Base-by-base conservation (phyloP, 2,329 filamentous ascomycete species). In the Harringtonia aguacate region DNA sequence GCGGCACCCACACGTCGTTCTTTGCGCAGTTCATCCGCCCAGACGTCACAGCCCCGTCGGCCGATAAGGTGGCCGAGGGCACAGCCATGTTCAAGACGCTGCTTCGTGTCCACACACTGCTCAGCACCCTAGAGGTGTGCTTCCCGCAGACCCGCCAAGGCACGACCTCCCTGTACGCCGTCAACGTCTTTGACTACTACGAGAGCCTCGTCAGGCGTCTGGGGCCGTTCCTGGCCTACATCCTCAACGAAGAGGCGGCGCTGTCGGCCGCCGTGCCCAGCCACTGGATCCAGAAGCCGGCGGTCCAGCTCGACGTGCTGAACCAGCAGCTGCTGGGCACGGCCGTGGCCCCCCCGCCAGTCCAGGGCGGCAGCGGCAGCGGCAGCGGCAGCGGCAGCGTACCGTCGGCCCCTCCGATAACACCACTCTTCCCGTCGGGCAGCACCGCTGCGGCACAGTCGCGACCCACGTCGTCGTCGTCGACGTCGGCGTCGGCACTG, bases 171-270 rank as follows among this genome's bases (percentile, higher is more conserved):
- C 84, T 95, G 55, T 79, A 77, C 44, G 74, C 79, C 22, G 75
- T 94, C 53, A 94, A 94, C 56, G 73, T 94, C 20, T 86, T 81
- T 28, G 90, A 97, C 59, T 81, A 86, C 58, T 94, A 94, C 58
- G 69, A 78, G 36, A 64, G 70, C n/a, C 66, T 95, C 31, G 73
- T 94, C 21, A 75, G 78, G 49, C 79, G 79, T 22, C 72, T 97
- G 29, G 88, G 87, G 4, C 79, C 80, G 21, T 66, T 98, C 15
- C 74, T 95, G 51, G 77, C 84, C 35, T 81, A 82, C 42, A 84
- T 87, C 47, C 72, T 94, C n/a, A 82, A 81, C 61, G 90, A 98
- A 61, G 85, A 94, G 51, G 84, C 89, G 30, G 68, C 81, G 1
- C 68, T 95, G 36, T 75, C 84, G 51, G 80, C 77, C 41, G 71